Percentiles rank a stretch among this genome's conserved stretches.
Evolutionary conservation across 1,284 basidiomycete species (phyloP).

Genomic region (Somion occarium): DNA sequence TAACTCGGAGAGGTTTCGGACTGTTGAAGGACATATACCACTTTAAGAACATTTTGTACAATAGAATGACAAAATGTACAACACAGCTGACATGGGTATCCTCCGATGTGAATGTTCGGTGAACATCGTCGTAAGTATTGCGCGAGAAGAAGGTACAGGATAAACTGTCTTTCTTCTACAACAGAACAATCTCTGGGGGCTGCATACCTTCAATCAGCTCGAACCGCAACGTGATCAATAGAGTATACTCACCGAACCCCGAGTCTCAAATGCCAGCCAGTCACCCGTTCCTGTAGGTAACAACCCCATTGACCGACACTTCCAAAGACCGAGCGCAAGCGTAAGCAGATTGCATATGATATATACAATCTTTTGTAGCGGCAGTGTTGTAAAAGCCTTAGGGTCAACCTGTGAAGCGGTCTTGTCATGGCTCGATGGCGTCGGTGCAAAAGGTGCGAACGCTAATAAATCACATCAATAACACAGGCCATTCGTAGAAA

Average conservation of each 20-base stretch:
- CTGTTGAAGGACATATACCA: too few species aligned
- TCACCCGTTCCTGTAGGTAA: conserved; percentile 85
- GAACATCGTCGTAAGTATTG: too few species aligned
- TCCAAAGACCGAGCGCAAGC: conserved; percentile 81
- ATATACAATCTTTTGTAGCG: conserved; percentile 66
- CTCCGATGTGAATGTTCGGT: too few species aligned
- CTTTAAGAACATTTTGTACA: too few species aligned
- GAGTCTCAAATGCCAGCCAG: conserved; percentile 87
- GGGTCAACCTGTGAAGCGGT: conserved; percentile 23
- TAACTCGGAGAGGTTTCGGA: too few species aligned
- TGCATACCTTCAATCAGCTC: not conserved
- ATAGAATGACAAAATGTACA: too few species aligned
- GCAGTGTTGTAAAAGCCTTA: conserved; percentile 49
- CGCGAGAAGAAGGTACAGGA: too few species aligned
- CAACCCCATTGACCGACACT: conserved; percentile 87
- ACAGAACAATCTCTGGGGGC: conserved; percentile 13
- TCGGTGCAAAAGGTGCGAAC: conserved; percentile 62
- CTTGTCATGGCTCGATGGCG: conserved; percentile 30
- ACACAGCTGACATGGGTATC: too few species aligned
- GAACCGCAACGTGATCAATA: not conserved
- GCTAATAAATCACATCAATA: conserved; percentile 33
- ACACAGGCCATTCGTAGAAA: conserved; percentile 1
- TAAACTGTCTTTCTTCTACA: too few species aligned
- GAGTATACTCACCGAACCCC: conserved; percentile 53
- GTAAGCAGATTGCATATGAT: conserved; percentile 69